Percentiles rank a stretch among this genome's conserved stretches.
phyloP scores from a whole-genome alignment of 305 asterid genomes.

The Salvia sclarea region DNA sequence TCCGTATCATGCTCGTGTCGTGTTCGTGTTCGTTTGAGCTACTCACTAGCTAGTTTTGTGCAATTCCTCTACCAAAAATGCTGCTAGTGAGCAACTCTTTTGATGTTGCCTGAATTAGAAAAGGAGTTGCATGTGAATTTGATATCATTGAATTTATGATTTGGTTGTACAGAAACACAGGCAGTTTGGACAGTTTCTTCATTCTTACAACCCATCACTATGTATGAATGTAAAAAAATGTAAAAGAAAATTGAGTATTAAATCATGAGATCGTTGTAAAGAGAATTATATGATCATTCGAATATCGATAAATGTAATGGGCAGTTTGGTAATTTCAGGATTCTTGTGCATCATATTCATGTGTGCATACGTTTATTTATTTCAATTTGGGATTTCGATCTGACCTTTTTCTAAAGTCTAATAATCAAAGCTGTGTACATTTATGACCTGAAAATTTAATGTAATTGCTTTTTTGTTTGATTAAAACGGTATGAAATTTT shows the following conservation, averaged over 20 bases:
- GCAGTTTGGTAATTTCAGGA: not conserved
- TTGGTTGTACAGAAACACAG: conserved; percentile 27
- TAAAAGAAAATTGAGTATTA: too few species aligned
- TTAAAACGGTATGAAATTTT: not conserved
- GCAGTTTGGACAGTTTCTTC: conserved; percentile 22
- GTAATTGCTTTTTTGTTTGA: not conserved
- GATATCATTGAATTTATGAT: conserved; percentile 29
- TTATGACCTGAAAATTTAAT: not conserved
- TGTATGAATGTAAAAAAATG: not conserved
- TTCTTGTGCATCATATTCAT: not conserved
- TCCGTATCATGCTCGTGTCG: not conserved
- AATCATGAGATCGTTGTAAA: too few species aligned
- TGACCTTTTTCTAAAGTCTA: not conserved
- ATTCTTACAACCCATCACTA: not conserved
- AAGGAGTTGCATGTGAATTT: conserved; percentile 33
- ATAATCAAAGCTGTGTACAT: not conserved
- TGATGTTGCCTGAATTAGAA: conserved; percentile 27
- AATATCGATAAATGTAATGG: not conserved
- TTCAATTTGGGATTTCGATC: not conserved
- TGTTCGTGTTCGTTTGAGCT: too few species aligned
- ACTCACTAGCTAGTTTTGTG: not conserved
- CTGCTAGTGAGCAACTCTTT: not conserved
- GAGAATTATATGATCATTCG: too few species aligned
- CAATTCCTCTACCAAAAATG: not conserved
- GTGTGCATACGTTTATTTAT: not conserved